phyloP scores from a whole-genome alignment of 2,329 filamentous ascomycete species.

The Monosporascus sp. region DNA sequence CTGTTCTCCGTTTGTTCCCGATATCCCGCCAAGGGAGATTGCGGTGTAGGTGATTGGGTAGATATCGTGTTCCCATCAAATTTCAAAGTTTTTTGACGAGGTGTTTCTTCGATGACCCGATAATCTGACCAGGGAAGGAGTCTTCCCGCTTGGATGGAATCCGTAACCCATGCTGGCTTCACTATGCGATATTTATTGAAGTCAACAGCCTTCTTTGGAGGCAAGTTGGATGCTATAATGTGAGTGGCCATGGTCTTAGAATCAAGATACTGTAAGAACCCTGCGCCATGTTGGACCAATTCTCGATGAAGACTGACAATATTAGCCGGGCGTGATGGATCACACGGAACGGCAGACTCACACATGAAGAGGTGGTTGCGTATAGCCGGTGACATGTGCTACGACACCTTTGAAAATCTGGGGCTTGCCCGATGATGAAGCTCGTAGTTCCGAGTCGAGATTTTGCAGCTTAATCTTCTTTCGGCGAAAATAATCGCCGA shows the following conservation, averaged over 20 bases:
- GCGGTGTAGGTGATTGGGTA: slow-evolving; percentile 56
- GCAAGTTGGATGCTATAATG: slow-evolving; percentile 85
- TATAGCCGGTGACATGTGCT: slow-evolving; percentile 91
- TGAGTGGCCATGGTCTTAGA: slow-evolving; percentile 93
- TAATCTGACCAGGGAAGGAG: slow-evolving; percentile 84
- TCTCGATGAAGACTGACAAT: slow-evolving; percentile 62
- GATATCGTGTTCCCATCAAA: slow-evolving; percentile 57
- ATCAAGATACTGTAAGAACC: slow-evolving; percentile 90
- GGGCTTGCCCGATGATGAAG: slow-evolving; percentile 63
- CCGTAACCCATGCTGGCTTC: slow-evolving; percentile 89
- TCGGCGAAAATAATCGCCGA: slow-evolving; percentile 84
- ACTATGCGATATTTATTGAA: slow-evolving; percentile 86
- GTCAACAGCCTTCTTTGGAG: slow-evolving; percentile 88
- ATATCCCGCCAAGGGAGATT: slow-evolving; percentile 54
- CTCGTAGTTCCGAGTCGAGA: slow-evolving; percentile 74
- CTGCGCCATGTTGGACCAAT: slow-evolving; percentile 89
- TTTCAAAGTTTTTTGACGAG: slow-evolving; percentile 70
- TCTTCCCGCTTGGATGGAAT: slow-evolving; percentile 76
- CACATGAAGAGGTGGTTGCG: slow-evolving; percentile 85
- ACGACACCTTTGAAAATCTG: slow-evolving; percentile 88
- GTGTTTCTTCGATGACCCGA: slow-evolving; percentile 77
- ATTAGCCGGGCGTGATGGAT: slow-evolving; percentile 2
- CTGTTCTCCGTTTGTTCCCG: slow-evolving; percentile 74
- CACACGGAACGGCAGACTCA: slow-evolving; percentile 24
- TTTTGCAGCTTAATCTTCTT: slow-evolving; percentile 99